These are phyloP conservation scores for Paspalum notatum DNA, from an alignment of 176 grass and related monocot species.

Conservation along the genomic window DNA sequence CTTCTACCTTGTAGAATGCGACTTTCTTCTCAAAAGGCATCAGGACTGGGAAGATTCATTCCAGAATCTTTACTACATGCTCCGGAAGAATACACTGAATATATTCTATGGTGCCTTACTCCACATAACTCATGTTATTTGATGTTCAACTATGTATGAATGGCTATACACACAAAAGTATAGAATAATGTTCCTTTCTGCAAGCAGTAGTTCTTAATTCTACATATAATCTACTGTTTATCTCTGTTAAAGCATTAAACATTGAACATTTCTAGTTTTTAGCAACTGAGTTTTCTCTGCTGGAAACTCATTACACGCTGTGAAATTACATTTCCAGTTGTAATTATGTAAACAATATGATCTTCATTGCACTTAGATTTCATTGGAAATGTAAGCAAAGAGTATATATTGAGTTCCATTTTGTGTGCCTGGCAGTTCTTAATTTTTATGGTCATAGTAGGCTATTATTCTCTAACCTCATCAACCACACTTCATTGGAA, in stretches of 20 bases:
- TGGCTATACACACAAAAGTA: not conserved
- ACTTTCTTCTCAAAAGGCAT: conserved; percentile 74
- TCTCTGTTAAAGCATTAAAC: not conserved
- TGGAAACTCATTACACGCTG: not conserved
- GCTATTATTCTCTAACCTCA: conserved; percentile 26
- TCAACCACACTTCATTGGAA: not conserved
- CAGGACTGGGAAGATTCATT: conserved; percentile 91
- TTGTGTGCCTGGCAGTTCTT: conserved; percentile 1
- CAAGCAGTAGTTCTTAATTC: conserved; percentile 15
- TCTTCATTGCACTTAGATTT: not conserved
- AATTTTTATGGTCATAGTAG: not conserved
- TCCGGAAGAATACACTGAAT: conserved; percentile 76
- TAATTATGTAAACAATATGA: not conserved
- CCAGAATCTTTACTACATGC: conserved; percentile 82
- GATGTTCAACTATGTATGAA: not conserved
- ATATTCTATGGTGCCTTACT: conserved; percentile 89
- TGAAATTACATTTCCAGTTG: not conserved
- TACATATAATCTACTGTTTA: not conserved
- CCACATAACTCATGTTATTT: not conserved
- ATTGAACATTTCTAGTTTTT: not conserved
- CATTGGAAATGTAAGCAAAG: not conserved
- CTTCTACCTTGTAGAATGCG: conserved; percentile 56
- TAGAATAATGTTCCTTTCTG: not conserved
- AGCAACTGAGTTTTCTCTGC: not conserved
- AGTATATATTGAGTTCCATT: not conserved